These are phyloP conservation scores for Aschersonia sp. DNA, from an alignment of 2,329 filamentous ascomycete species.

Conservation along the genomic window DNA sequence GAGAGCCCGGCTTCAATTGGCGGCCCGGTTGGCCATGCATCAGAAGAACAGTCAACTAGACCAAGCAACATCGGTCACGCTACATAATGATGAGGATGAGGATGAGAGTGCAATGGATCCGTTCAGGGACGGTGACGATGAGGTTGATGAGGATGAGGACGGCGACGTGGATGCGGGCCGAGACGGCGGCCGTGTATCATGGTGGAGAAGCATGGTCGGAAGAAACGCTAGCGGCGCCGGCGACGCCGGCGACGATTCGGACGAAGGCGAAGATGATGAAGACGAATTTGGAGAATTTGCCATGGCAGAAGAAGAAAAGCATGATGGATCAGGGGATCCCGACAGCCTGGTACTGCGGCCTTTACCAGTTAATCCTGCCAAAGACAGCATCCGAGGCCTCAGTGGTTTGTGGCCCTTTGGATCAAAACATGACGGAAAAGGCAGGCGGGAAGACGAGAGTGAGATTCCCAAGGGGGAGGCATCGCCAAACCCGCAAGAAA, in stretches of 20 bases:
- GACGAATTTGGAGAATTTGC: constrained; percentile 58
- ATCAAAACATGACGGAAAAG: constrained; percentile 18
- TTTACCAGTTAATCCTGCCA: constrained; percentile 35
- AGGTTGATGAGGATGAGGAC: constrained; percentile 26
- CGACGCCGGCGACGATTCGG: constrained; percentile 32
- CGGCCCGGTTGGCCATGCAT: constrained; percentile 68
- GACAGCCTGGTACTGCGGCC: constrained; percentile 38
- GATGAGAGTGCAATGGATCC: constrained; percentile 22
- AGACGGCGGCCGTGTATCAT: constrained; percentile 23
- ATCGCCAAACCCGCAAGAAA: constrained; percentile 1
- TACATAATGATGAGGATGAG: constrained; percentile 23
- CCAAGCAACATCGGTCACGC: constrained; percentile 27
- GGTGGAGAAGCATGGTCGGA: constrained; percentile 30
- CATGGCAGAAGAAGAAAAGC: constrained; percentile 38
- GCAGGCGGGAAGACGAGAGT: constrained; percentile 13
- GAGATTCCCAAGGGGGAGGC: constrained; percentile 12
- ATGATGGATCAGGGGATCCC: constrained; percentile 12
- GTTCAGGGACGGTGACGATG: constrained; percentile 42
- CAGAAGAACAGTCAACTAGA: constrained; percentile 44
- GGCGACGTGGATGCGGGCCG: constrained; percentile 10
- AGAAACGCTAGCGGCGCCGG: constrained; percentile 25
- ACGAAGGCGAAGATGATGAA: constrained; percentile 30
- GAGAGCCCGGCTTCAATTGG: constrained; percentile 75
- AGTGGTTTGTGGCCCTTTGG: constrained; percentile 45
- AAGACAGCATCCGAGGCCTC: constrained; percentile 24